Conservation (phyloP, 2,329 filamentous ascomycete genomes). For the Colletotrichum brevisporum region DNA sequence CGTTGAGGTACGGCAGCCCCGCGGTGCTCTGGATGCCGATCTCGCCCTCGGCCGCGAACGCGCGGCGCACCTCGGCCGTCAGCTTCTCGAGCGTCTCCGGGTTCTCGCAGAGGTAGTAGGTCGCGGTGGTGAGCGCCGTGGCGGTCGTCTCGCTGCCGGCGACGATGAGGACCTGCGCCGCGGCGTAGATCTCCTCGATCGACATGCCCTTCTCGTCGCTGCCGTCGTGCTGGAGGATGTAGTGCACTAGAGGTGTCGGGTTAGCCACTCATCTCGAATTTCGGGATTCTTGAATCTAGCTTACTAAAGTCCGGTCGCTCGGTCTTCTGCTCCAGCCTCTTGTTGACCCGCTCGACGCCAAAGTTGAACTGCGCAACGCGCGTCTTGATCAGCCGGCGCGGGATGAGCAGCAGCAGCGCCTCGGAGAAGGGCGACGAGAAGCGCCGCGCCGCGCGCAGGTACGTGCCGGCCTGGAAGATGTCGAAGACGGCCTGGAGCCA, state of each 20-base stretch:
- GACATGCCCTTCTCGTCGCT: slow-evolving; percentile 32
- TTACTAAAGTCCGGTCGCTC: slow-evolving; percentile 34
- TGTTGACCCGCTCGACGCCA: slow-evolving; percentile 30
- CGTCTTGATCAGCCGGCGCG: slow-evolving; percentile 33
- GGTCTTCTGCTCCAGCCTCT: slow-evolving; percentile 23
- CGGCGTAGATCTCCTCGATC: slow-evolving; percentile 31
- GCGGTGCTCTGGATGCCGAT: slow-evolving; percentile 52
- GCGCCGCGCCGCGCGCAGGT: slow-evolving; percentile 32
- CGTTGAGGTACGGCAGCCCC: slow-evolving; percentile 54
- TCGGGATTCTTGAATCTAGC: not conserved
- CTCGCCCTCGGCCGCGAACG: slow-evolving; percentile 52
- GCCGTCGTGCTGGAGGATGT: slow-evolving; percentile 26
- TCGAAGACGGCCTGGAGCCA: slow-evolving; percentile 47
- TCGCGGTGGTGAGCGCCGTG: slow-evolving; percentile 46
- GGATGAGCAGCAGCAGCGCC: slow-evolving; percentile 30
- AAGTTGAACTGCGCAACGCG: slow-evolving; percentile 36
- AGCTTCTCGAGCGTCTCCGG: slow-evolving; percentile 49
- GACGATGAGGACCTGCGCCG: slow-evolving; percentile 45
- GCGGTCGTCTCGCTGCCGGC: slow-evolving; percentile 54
- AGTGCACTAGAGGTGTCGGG: slow-evolving; percentile 1
- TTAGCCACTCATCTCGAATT: not conserved
- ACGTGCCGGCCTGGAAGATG: slow-evolving; percentile 37
- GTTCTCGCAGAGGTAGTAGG: slow-evolving; percentile 49
- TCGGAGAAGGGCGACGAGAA: slow-evolving; percentile 31
- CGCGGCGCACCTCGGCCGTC: slow-evolving; percentile 53